Conservation (phyloP, 441 rosid species). For the Kokia cookei region DNA sequence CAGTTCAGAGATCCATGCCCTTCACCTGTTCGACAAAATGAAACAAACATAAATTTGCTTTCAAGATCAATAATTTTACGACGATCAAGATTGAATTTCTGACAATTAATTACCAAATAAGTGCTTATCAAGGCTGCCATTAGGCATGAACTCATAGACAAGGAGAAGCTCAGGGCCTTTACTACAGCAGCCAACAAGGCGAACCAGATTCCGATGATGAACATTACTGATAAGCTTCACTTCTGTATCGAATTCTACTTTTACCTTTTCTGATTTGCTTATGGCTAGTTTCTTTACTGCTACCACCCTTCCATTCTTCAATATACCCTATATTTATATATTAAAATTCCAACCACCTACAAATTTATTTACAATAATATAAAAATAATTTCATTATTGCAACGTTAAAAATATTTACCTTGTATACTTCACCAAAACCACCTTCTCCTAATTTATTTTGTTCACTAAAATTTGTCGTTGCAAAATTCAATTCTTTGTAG, state of each 20-base stretch:
- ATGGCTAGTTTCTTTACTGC: constrained; percentile 37
- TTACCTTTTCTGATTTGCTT: constrained; percentile 9
- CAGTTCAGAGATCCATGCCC: constrained; percentile 36
- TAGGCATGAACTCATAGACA: constrained; percentile 48
- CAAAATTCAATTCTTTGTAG: constrained; percentile 26
- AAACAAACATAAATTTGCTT: neutral
- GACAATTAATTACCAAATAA: constrained; percentile 23
- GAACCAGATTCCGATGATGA: constrained; percentile 48
- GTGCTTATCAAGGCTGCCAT: constrained; percentile 36
- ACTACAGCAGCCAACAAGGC: constrained; percentile 47
- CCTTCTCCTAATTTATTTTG: constrained; percentile 36
- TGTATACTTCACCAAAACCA: constrained; percentile 35
- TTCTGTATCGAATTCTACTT: constrained; percentile 31
- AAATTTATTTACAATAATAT: too few relatives aligned
- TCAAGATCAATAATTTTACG: too few relatives aligned
- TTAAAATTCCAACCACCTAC: neutral
- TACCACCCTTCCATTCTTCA: constrained; percentile 46
- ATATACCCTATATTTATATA: constrained; percentile 26
- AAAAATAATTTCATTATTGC: too few relatives aligned
- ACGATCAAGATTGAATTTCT: neutral
- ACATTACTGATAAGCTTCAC: constrained; percentile 42
- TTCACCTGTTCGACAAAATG: constrained; percentile 17
- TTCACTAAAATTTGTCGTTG: constrained; percentile 26
- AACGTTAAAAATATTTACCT: constrained; percentile 18
- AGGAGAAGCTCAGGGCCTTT: constrained; percentile 34